These are phyloP conservation scores for Parascedosporium putredinis DNA, from an alignment of 2,329 filamentous ascomycete genomes.

Conservation along the genomic window DNA sequence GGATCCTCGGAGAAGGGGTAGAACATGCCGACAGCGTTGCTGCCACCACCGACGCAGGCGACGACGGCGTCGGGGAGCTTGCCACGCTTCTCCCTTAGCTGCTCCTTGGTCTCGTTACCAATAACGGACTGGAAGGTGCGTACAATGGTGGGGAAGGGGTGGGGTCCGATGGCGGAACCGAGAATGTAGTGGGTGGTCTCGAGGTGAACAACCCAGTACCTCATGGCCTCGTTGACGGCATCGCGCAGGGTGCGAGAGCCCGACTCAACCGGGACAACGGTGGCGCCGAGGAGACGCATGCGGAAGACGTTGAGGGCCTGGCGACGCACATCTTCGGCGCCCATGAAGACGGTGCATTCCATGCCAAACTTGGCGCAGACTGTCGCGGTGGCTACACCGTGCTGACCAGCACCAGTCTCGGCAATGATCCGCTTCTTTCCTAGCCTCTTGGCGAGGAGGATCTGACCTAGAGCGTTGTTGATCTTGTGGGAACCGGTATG, in stretches of 20 bases:
- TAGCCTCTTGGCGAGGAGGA: conserved; percentile 72
- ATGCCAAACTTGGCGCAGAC: conserved; percentile 97
- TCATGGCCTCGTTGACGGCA: conserved; percentile 90
- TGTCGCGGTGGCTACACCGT: conserved; percentile 94
- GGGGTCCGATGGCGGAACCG: conserved; percentile 91
- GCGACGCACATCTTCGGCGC: conserved; percentile 84
- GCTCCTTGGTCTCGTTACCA: conserved; percentile 83
- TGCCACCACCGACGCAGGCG: conserved; percentile 90
- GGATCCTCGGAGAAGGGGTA: conserved; percentile 84
- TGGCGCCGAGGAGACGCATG: conserved; percentile 90
- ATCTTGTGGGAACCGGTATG: conserved; percentile 99
- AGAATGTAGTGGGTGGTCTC: conserved; percentile 97
- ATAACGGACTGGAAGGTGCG: conserved; percentile 97
- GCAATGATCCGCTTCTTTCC: conserved; percentile 97
- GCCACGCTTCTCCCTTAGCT: conserved; percentile 74
- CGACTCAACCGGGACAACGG: conserved; percentile 85
- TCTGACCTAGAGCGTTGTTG: conserved; percentile 94
- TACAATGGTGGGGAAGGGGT: conserved; percentile 96
- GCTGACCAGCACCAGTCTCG: conserved; percentile 93
- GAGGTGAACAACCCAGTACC: conserved; percentile 86
- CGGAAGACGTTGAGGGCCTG: conserved; percentile 98
- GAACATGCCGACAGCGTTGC: conserved; percentile 96
- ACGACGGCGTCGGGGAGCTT: conserved; percentile 94
- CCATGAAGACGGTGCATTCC: conserved; percentile 98
- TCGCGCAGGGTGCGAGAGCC: conserved; percentile 75